These are phyloP conservation scores for Xylariaceae sp. DNA, from an alignment of 2,329 filamentous ascomycete species.

Conservation along the genomic window DNA sequence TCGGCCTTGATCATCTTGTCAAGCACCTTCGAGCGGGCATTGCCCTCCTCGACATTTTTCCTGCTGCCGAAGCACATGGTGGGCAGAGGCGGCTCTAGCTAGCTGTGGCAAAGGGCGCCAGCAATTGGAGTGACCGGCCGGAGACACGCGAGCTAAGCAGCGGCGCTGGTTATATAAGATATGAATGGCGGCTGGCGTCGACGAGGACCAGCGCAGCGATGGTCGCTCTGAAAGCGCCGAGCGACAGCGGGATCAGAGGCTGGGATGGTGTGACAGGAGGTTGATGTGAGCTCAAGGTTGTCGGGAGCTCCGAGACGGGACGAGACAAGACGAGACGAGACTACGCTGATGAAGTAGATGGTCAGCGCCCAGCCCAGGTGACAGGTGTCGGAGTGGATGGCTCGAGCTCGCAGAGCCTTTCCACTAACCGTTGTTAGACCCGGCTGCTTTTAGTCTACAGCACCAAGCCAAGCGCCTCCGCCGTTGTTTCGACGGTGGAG, in stretches of 20 bases:
- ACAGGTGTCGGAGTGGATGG: no score
- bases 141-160: background rate
- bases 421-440: no score
- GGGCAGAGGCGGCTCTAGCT: background rate
- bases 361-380: no score
- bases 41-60: slow-evolving; percentile 41
- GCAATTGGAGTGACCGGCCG: background rate
- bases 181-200: background rate
- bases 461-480: no score
- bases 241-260: background rate
- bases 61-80: slow-evolving; percentile 59
- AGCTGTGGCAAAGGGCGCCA: background rate
- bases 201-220: background rate
- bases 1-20: slow-evolving; percentile 80
- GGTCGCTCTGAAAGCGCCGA: background rate
- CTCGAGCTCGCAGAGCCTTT: no score
- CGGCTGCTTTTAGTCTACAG: no score
- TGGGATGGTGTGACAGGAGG: background rate
- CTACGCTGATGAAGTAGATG: no score
- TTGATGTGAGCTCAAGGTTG: background rate
- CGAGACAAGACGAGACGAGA: no score
- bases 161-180: background rate
- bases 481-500: no score
- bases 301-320: no score
- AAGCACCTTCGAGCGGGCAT: slow-evolving; percentile 62